phyloP scores from a whole-genome alignment of 1,284 basidiomycete genomes.

The Uromyces viciae-fabae region DNA sequence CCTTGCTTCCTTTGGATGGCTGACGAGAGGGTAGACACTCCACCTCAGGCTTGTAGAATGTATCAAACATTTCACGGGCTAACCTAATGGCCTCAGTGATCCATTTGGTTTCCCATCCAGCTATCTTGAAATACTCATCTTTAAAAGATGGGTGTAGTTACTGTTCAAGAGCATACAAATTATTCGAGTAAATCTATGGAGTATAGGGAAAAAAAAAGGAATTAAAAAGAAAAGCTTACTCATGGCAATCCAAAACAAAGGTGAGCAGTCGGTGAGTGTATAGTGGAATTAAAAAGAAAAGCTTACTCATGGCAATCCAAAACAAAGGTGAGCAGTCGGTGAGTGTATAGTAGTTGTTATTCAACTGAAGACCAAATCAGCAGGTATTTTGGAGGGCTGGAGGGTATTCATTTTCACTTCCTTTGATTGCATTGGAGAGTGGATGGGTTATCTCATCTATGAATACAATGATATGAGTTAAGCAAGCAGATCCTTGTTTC shows the following conservation, averaged over 20 bases:
- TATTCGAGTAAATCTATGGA: too few species aligned
- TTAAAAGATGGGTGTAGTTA: conserved; percentile 14
- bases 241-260: conserved; percentile 5
- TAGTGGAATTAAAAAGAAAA: not conserved
- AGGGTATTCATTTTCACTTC: not conserved
- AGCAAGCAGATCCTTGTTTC: not conserved
- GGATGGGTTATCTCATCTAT: not conserved
- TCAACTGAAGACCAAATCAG: not conserved
- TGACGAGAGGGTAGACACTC: not conserved
- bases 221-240: too few species aligned
- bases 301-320: not conserved
- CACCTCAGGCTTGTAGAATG: not conserved
- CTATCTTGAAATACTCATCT: conserved; percentile 10
- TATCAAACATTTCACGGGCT: not conserved
- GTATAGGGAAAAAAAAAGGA: too few species aligned
- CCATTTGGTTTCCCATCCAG: not conserved
- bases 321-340: not conserved
- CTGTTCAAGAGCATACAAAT: too few species aligned
- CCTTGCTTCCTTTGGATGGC: not conserved
- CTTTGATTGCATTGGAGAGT: not conserved
- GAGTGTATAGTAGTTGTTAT: not conserved
- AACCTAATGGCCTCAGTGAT: not conserved
- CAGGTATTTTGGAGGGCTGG: not conserved
- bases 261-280: not conserved
- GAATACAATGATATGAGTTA: not conserved